phyloP scores from a whole-genome alignment of 1,284 basidiomycete species.

The Irpex sp. region DNA sequence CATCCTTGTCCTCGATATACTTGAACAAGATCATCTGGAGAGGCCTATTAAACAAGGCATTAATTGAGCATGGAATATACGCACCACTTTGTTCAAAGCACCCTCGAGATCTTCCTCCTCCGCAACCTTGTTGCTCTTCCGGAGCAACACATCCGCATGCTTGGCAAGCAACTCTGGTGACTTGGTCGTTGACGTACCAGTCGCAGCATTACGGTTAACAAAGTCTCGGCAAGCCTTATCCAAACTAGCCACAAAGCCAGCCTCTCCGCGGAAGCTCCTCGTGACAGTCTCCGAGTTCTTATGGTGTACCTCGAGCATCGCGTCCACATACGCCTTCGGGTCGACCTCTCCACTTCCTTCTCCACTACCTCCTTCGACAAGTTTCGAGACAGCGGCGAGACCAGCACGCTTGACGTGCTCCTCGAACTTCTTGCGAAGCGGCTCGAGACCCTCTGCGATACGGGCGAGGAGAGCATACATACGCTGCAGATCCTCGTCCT shows the following conservation, averaged over 20 bases:
- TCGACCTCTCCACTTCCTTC: slow-evolving; percentile 49
- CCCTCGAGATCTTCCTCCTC: slow-evolving; percentile 91
- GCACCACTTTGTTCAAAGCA: slow-evolving; percentile 86
- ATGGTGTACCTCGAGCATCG: slow-evolving; percentile 86
- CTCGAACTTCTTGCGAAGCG: slow-evolving; percentile 91
- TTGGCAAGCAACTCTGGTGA: slow-evolving; percentile 95
- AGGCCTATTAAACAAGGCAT: not conserved
- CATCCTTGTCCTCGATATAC: slow-evolving; percentile 99
- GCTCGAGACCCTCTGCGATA: slow-evolving; percentile 89
- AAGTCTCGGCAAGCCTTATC: slow-evolving; percentile 97
- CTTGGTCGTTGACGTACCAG: slow-evolving; percentile 78
- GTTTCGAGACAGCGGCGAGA: slow-evolving; percentile 78
- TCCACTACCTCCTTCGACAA: slow-evolving; percentile 64
- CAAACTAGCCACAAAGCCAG: slow-evolving; percentile 92
- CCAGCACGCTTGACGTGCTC: slow-evolving; percentile 92
- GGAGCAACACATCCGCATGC: slow-evolving; percentile 87
- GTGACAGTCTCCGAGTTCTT: slow-evolving; percentile 92
- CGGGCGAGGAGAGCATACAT: slow-evolving; percentile 94
- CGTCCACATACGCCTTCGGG: slow-evolving; percentile 94
- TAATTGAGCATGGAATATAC: slow-evolving; percentile 24
- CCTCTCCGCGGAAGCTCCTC: slow-evolving; percentile 90
- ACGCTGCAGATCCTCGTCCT: slow-evolving; percentile 89
- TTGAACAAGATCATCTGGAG: slow-evolving; percentile 96
- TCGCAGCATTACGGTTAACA: slow-evolving; percentile 93
- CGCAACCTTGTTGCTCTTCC: slow-evolving; percentile 95